These are phyloP conservation scores for Aphanomyces invadans DNA, from an alignment of 352 stramenopile species.

Conservation along the genomic window DNA sequence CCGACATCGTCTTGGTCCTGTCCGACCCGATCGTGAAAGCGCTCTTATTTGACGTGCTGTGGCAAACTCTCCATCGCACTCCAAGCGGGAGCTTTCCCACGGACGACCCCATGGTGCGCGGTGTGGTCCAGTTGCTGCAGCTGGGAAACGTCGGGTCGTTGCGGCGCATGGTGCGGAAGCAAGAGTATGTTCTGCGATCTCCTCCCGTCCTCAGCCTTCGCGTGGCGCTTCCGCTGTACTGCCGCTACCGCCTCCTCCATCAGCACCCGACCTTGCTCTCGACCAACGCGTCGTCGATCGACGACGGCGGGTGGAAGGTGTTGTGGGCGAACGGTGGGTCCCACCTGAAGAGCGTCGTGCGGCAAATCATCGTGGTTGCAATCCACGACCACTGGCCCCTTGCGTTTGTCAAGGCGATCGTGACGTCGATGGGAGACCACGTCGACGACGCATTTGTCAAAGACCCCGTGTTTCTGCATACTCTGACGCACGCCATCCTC, in stretches of 20 bases:
- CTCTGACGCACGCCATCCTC: not conserved
- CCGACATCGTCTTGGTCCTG: conserved; percentile 68
- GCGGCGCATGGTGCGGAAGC: conserved; percentile 76
- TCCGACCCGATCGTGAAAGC: conserved; percentile 72
- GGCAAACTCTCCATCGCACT: conserved; percentile 53
- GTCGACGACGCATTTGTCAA: conserved; percentile 10
- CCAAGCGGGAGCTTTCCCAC: conserved; percentile 70
- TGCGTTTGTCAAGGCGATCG: not conserved
- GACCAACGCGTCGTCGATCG: not conserved
- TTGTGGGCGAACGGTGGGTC: conserved; percentile 15
- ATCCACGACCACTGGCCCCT: conserved; percentile 7
- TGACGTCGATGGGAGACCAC: not conserved
- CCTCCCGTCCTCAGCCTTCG: conserved; percentile 76
- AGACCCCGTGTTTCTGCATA: not conserved
- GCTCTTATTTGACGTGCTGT: conserved; percentile 62
- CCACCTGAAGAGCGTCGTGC: conserved; percentile 11
- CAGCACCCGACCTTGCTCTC: conserved; percentile 2
- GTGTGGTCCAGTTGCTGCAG: conserved; percentile 77
- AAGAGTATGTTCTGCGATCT: conserved; percentile 69
- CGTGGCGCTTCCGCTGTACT: conserved; percentile 58
- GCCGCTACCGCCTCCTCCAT: conserved; percentile 30
- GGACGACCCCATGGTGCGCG: conserved; percentile 65
- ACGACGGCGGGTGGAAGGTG: conserved; percentile 2
- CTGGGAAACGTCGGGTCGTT: conserved; percentile 71
- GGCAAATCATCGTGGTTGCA: conserved; percentile 12